Evolutionary conservation across 371 early-diverging fungal genomes (phyloP).

Genomic region (Rhizopus sp.): DNA sequence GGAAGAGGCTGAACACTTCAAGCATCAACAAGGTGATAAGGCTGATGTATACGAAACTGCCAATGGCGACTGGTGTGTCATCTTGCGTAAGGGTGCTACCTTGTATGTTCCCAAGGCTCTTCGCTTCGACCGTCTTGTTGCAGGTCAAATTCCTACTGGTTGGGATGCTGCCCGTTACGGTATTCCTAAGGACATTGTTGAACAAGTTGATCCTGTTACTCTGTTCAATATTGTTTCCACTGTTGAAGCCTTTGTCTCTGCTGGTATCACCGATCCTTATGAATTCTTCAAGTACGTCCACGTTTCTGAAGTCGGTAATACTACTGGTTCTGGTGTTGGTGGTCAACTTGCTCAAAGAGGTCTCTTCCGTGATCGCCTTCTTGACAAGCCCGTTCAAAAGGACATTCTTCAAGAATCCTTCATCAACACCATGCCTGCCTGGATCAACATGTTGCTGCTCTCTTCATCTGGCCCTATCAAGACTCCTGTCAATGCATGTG

Average conservation of each 20-base stretch:
- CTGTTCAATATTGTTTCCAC: constrained; percentile 89
- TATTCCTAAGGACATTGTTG: constrained; percentile 90
- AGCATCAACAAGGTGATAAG: constrained; percentile 83
- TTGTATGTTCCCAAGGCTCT: constrained; percentile 94
- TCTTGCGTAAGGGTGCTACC: constrained; percentile 85
- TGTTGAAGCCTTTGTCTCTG: constrained; percentile 89
- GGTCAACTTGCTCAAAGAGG: constrained; percentile 81
- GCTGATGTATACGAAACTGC: constrained; percentile 78
- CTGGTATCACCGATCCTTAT: constrained; percentile 96
- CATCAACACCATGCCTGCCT: constrained; percentile 96
- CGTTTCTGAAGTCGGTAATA: constrained; percentile 93
- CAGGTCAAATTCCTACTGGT: constrained; percentile 95
- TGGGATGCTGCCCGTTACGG: constrained; percentile 94
- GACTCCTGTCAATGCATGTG: constrained; percentile 95
- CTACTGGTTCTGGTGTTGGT: constrained; percentile 87
- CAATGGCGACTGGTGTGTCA: constrained; percentile 77
- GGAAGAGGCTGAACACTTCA: constrained; percentile 93
- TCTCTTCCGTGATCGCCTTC: constrained; percentile 76
- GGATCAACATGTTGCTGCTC: constrained; percentile 95
- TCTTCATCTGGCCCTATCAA: constrained; percentile 97
- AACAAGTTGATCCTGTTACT: constrained; percentile 91
- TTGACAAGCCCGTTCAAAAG: constrained; percentile 90
- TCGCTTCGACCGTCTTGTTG: constrained; percentile 91
- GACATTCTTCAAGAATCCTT: constrained; percentile 96
- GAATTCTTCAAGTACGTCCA: constrained; percentile 97